Conservation (phyloP, 106 monocot species). For the Phalaenopsis equestris region DNA sequence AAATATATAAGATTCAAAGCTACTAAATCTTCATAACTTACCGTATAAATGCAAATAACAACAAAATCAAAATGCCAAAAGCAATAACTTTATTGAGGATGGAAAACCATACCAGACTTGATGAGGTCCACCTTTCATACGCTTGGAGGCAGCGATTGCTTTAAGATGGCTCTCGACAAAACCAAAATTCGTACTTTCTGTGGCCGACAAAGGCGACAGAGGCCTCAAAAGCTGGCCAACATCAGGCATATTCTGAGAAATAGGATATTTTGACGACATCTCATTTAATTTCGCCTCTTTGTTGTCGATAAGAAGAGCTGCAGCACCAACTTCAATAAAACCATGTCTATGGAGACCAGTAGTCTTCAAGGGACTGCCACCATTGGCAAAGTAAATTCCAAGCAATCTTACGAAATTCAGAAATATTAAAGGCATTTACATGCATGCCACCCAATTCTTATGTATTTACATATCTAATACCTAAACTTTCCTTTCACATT, state of each 20-base stretch:
- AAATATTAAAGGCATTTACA: background rate
- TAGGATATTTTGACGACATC: slow-evolving; percentile 32
- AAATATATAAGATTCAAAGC: background rate
- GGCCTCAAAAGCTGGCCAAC: slow-evolving; percentile 62
- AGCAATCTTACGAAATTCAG: background rate
- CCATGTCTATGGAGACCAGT: slow-evolving; percentile 33
- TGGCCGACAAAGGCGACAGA: slow-evolving; percentile 56
- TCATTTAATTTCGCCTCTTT: slow-evolving; percentile 48
- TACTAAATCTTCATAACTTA: background rate
- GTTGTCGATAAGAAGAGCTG: slow-evolving; percentile 74
- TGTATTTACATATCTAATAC: too few species aligned
- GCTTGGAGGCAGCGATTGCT: slow-evolving; percentile 86
- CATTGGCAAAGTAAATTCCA: slow-evolving; percentile 14
- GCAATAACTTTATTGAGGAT: background rate
- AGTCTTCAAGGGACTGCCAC: slow-evolving; percentile 29
- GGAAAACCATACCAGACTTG: slow-evolving; percentile 65
- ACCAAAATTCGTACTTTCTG: slow-evolving; percentile 44
- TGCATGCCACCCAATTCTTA: too few species aligned
- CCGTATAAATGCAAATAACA: too few species aligned
- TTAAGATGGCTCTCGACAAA: slow-evolving; percentile 68
- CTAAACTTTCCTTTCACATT: too few species aligned
- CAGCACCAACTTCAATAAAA: slow-evolving; percentile 88
- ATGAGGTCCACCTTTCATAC: slow-evolving; percentile 64
- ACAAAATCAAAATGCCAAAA: background rate
- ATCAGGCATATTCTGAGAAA: slow-evolving; percentile 44